Base-by-base conservation (phyloP, 345 rosid genomes). In the Hibiscus trionum region DNA sequence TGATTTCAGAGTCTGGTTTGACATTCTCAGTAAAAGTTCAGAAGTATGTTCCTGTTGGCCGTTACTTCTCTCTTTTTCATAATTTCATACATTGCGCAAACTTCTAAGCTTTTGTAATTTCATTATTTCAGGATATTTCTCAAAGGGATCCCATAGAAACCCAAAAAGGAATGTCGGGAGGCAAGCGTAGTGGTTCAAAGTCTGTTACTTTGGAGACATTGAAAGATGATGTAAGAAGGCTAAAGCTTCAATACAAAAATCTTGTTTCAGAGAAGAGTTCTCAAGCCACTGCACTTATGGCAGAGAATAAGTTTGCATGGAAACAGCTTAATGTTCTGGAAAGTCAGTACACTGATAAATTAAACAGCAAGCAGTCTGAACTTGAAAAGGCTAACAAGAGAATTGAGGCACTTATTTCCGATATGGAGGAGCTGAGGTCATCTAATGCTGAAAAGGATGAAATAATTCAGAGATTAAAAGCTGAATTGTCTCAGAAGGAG, bases 241-340 rank as follows among this genome's bases (percentile, higher is more conserved):
- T 88, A 70, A 82, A 82, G 75, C 83, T 73, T 70, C 84, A 91
- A 65, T 82, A 70, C 47, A 76, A 84, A 80, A 83, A 84, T 80
- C 84, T 90, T 83, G 77, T 82, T 73, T 75, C 83, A 19, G 90
- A 87, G 61, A 90, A 84, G 86, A 74, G 73, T 33, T 73, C 81
- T 21, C 89, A 90, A 71, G 78, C 84, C 15, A 78, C 93, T 59
- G 81, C 84, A 6, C 84, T 92, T 19, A 4, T 80, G 79, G 76
- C 77, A 24, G 92, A 92, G 82, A 89, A 87, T 69, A 80, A 84
- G 53, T 94, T 94, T 76, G 80, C 86, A 4, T 86, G 97, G 97
- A 79, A 87, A 77, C 98, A 96, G 78, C 84, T 82, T 72, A 85
- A 82, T 63, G 42, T 76, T 66, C 60, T 86, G 71, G 91, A 96